These are phyloP conservation scores for Cylindricascospora bacillispora DNA, from an alignment of 1,139 yeast species.

Conservation along the genomic window DNA sequence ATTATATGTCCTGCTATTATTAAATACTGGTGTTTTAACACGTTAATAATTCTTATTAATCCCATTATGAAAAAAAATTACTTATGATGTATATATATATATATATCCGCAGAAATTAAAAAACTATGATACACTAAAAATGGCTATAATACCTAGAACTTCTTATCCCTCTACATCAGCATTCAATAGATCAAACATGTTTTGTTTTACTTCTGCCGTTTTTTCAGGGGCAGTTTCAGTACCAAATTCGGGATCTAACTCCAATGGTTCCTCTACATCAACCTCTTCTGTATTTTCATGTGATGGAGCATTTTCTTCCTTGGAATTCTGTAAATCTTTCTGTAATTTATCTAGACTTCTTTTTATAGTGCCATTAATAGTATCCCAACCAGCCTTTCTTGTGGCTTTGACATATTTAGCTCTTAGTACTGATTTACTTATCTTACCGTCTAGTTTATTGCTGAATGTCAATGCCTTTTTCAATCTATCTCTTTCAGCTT, in stretches of 20 bases:
- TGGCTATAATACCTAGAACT: too few species aligned
- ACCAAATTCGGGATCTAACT: slow-evolving; percentile 1
- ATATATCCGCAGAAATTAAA: too few species aligned
- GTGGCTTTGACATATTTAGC: slow-evolving; percentile 48
- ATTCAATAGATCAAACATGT: slow-evolving; percentile 36
- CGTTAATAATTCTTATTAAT: too few species aligned
- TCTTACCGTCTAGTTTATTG: slow-evolving; percentile 48
- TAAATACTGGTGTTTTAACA: too few species aligned
- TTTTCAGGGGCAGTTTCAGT: slow-evolving; percentile 5
- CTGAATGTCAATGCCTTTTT: slow-evolving; percentile 41
- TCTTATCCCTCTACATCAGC: slow-evolving; percentile 36
- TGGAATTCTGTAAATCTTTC: too few species aligned
- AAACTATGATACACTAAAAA: too few species aligned
- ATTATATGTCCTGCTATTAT: too few species aligned
- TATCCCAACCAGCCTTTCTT: slow-evolving; percentile 65
- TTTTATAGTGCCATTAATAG: slow-evolving; percentile 40
- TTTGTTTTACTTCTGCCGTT: slow-evolving; percentile 16
- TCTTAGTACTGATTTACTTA: slow-evolving; percentile 49
- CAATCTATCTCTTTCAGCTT: slow-evolving; percentile 28
- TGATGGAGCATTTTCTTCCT: too few species aligned
- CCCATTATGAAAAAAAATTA: too few species aligned
- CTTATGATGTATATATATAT: too few species aligned
- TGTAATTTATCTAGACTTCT: too few species aligned
- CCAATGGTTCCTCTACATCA: slow-evolving; percentile 12
- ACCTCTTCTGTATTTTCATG: slow-evolving; percentile 14